phyloP scores from a whole-genome alignment of 257 asterid genomes.

The Anisodus tanguticus region DNA sequence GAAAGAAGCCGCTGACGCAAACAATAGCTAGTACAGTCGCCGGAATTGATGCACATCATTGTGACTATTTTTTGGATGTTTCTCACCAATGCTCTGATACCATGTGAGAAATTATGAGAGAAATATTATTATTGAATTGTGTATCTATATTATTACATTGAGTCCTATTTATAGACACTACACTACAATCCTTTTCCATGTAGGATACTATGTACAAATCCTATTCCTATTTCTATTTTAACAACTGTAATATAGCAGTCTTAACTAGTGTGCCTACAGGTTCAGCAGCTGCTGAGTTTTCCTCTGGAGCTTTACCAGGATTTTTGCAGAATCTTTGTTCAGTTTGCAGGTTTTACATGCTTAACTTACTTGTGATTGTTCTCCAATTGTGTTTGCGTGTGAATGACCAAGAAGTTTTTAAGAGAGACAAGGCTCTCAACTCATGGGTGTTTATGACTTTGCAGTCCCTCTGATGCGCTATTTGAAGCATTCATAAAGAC shows the following conservation, averaged over 20 bases:
- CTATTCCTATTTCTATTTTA: too few relatives aligned
- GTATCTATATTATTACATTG: too few relatives aligned
- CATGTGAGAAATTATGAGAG: too few relatives aligned
- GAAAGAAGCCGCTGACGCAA: too few relatives aligned
- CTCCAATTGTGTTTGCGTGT: not conserved
- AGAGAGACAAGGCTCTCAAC: slow-evolving; percentile 18
- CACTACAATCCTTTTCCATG: too few relatives aligned
- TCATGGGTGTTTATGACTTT: slow-evolving; percentile 27
- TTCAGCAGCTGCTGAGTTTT: slow-evolving; percentile 93
- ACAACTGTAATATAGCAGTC: slow-evolving; percentile 24
- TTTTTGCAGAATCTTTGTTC: slow-evolving; percentile 59
- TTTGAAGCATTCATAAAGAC: slow-evolving; percentile 75
- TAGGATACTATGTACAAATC: too few relatives aligned
- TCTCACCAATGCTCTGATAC: too few relatives aligned
- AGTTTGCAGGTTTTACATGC: slow-evolving; percentile 48
- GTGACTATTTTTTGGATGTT: too few relatives aligned
- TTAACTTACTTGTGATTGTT: slow-evolving; percentile 29
- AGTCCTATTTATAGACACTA: too few relatives aligned
- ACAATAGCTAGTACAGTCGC: too few relatives aligned
- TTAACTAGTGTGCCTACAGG: slow-evolving; percentile 53
- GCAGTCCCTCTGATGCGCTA: slow-evolving; percentile 82
- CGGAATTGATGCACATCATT: too few relatives aligned
- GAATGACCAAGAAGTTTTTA: slow-evolving; percentile 18
- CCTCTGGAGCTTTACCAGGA: slow-evolving; percentile 89
- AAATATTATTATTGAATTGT: too few relatives aligned